Percentiles rank a stretch among this genome's conserved stretches.
These are phyloP conservation scores for Eremothecium cymbalariae DNA, from an alignment of 1,139 yeast genomes.

Conservation along the genomic window DNA sequence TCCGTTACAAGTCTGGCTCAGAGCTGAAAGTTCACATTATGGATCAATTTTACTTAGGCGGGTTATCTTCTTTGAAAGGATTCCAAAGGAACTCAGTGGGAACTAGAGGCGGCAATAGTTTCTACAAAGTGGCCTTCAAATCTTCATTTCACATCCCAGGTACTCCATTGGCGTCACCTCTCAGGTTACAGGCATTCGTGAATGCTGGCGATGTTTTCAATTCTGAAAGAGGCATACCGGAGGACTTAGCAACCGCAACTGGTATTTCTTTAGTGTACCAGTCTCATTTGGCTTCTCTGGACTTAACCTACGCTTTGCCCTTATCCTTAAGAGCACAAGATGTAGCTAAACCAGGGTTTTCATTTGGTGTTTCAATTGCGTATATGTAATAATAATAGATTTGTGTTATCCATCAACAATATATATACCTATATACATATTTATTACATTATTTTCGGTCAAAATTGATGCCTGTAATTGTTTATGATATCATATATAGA, in stretches of 20 bases:
- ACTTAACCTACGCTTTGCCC: slow-evolving; percentile 32
- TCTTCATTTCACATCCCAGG: slow-evolving; percentile 29
- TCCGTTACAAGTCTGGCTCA: slow-evolving; percentile 13
- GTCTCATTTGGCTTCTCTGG: slow-evolving; percentile 27
- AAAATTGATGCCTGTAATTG: background rate
- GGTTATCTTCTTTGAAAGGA: slow-evolving; percentile 73
- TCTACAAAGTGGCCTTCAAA: slow-evolving; percentile 26
- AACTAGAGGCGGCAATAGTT: slow-evolving; percentile 42
- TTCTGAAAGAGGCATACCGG: slow-evolving; percentile 7
- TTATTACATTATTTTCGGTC: background rate
- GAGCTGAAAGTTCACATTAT: slow-evolving; percentile 26
- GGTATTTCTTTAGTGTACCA: slow-evolving; percentile 31
- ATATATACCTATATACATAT: background rate
- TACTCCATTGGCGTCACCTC: slow-evolving; percentile 22
- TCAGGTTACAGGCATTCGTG: slow-evolving; percentile 30
- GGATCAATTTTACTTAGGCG: slow-evolving; percentile 54
- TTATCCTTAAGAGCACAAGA: slow-evolving; percentile 26
- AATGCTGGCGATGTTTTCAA: slow-evolving; percentile 17
- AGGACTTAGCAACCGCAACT: slow-evolving; percentile 27
- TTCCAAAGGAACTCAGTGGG: slow-evolving; percentile 70
- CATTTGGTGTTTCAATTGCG: slow-evolving; percentile 28
- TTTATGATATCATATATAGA: background rate
- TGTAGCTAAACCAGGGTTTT: slow-evolving; percentile 29
- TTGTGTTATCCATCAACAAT: background rate
- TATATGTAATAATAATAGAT: background rate